Evolutionary conservation across 352 stramenopile genomes (phyloP).

Genomic region (Thalassiosira mediterranea): DNA sequence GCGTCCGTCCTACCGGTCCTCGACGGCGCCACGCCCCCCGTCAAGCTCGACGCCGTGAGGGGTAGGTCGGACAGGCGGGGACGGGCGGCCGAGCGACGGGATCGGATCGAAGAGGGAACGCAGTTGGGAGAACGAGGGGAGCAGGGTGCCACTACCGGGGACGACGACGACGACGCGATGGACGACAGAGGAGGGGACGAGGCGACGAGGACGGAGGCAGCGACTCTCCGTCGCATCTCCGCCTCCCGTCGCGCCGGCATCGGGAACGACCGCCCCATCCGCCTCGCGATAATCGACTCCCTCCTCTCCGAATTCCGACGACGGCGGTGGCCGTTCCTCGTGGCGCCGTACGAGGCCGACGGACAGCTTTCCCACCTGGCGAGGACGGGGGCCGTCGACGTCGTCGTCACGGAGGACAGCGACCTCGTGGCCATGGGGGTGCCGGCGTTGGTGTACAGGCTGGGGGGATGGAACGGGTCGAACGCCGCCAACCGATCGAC

Average conservation of each 20-base stretch:
- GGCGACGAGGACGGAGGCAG: conserved; percentile 13
- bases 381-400: conserved; percentile 58
- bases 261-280: background rate
- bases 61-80: conserved; percentile 25
- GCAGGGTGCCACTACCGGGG: background rate
- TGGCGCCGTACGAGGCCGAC: conserved; percentile 82
- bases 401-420: conserved; percentile 80
- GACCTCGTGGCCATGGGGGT: conserved; percentile 74
- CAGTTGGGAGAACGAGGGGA: background rate
- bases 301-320: conserved; percentile 55
- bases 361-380: conserved; percentile 73
- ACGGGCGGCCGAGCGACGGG: conserved; percentile 29
- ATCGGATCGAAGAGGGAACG: conserved; percentile 22
- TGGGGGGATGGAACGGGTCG: conserved; percentile 43
- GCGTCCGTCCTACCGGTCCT: conserved; percentile 71
- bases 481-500: conserved; percentile 46
- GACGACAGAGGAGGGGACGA: background rate
- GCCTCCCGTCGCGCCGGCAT: conserved; percentile 39
- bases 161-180: conserved; percentile 7
- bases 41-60: conserved; percentile 56
- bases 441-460: conserved; percentile 66
- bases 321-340: conserved; percentile 56
- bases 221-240: conserved; percentile 36
- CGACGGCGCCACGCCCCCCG: conserved; percentile 72
- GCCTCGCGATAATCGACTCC: conserved; percentile 8